Evolutionary conservation across 2,329 filamentous ascomycete species (phyloP).

Genomic region (Alternaria brassicicola): DNA sequence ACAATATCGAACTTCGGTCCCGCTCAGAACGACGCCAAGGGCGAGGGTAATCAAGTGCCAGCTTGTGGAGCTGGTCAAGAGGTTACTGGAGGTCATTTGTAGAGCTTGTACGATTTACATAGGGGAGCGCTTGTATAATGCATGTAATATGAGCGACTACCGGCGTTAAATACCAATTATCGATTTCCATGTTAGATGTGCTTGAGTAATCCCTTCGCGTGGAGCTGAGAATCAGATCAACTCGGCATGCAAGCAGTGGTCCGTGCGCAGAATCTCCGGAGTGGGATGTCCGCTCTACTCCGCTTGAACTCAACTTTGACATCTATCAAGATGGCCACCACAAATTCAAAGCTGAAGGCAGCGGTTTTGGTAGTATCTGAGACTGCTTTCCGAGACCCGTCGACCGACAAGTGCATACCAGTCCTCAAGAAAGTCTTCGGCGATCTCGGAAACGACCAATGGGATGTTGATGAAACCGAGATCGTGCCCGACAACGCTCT

Average conservation of each 20-base stretch:
- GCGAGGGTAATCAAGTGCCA: constrained; percentile 14
- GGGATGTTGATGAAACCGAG: constrained; percentile 70
- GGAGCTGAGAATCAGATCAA: constrained; percentile 4
- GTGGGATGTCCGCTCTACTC: constrained; percentile 31
- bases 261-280: constrained; percentile 24
- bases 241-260: constrained; percentile 13
- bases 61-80: constrained; percentile 16
- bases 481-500: constrained; percentile 81
- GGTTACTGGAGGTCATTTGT: constrained; percentile 9
- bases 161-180: constrained; percentile 35
- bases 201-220: not conserved
- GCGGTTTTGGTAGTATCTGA: constrained; percentile 89
- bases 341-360: constrained; percentile 63
- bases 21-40: constrained; percentile 2
- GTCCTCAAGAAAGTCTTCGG: constrained; percentile 73
- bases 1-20: not conserved
- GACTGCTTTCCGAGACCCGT: constrained; percentile 79
- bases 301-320: constrained; percentile 20
- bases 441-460: constrained; percentile 69
- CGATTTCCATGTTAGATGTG: constrained; percentile 1
- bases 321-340: constrained; percentile 36
- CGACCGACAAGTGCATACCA: constrained; percentile 74
- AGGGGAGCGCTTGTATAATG: constrained; percentile 45
- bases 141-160: constrained; percentile 46
- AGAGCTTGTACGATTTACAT: constrained; percentile 40